Conservation (phyloP, 2,329 filamentous ascomycete species). For the Raffaelea albimanens region DNA sequence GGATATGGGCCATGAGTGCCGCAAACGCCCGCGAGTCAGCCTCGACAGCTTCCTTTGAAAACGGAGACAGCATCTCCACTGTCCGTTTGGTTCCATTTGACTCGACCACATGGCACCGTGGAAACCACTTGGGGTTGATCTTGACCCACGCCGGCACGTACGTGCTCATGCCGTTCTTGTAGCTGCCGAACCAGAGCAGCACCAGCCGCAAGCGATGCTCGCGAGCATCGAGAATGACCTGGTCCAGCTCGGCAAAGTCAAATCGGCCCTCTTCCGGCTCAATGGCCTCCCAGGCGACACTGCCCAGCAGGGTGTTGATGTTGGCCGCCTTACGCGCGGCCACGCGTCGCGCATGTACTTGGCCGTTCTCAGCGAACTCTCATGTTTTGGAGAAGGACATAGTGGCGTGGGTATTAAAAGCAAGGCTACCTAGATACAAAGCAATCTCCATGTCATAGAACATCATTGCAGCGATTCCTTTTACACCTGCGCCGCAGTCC, state of each 20-base stretch:
- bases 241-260: slow-evolving; percentile 17
- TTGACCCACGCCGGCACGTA: slow-evolving; percentile 19
- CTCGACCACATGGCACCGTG: slow-evolving; percentile 18
- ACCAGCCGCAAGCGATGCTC: slow-evolving; percentile 15
- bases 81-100: slow-evolving; percentile 16
- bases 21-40: slow-evolving; percentile 20
- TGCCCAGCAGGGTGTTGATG: slow-evolving; percentile 22
- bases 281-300: slow-evolving; percentile 21
- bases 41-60: slow-evolving; percentile 12
- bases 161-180: slow-evolving; percentile 17
- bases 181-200: slow-evolving; percentile 18
- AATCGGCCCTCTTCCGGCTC: slow-evolving; percentile 21
- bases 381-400: too few species aligned
- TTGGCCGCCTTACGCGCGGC: slow-evolving; percentile 15
- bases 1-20: slow-evolving; percentile 22
- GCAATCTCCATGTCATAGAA: too few species aligned
- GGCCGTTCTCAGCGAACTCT: slow-evolving; percentile 18
- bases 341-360: slow-evolving; percentile 18
- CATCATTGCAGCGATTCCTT: too few species aligned
- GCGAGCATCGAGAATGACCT: slow-evolving; percentile 15
- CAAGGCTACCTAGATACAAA: too few species aligned
- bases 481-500: not conserved
- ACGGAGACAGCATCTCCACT: slow-evolving; percentile 19
- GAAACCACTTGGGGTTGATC: slow-evolving; percentile 17
- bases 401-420: too few species aligned